Conservation (phyloP, 2,329 filamentous ascomycete species). For the Epichloe scottii region DNA sequence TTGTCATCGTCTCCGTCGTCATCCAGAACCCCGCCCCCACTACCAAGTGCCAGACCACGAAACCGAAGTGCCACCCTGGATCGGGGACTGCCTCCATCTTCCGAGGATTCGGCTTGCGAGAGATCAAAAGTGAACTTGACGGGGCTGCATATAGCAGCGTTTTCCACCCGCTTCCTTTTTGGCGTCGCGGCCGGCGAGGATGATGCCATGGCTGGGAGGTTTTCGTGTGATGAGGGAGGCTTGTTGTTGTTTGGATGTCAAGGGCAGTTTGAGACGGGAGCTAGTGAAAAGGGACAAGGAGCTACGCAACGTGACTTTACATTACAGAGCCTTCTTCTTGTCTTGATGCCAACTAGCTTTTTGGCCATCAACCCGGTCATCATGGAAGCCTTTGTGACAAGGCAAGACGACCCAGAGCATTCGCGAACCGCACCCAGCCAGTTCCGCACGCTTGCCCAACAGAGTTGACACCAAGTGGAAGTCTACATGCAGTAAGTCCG, state of each 20-base stretch:
- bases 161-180: slow-evolving; percentile 33
- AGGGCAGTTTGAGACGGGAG: background rate
- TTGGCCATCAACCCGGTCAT: no score
- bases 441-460: background rate
- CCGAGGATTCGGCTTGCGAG: slow-evolving; percentile 17
- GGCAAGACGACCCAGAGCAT: background rate
- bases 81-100: slow-evolving; percentile 41
- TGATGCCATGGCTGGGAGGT: slow-evolving; percentile 9
- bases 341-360: no score
- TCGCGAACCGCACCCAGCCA: background rate
- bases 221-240: background rate
- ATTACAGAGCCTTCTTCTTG: background rate
- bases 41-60: slow-evolving; percentile 33
- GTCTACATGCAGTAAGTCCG: background rate
- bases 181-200: slow-evolving; percentile 21
- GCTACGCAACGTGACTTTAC: background rate
- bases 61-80: slow-evolving; percentile 40
- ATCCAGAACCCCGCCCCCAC: slow-evolving; percentile 32
- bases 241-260: background rate
- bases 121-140: slow-evolving; percentile 35
- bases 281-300: background rate
- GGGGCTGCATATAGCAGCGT: slow-evolving; percentile 18
- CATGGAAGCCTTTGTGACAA: background rate
- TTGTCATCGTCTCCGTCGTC: slow-evolving; percentile 17
- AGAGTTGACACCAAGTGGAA: background rate